Evolutionary conservation across 306 rosid genomes (phyloP), one percentile per base, ranked within the genome.

Genomic region (Lotus japonicus): DNA sequence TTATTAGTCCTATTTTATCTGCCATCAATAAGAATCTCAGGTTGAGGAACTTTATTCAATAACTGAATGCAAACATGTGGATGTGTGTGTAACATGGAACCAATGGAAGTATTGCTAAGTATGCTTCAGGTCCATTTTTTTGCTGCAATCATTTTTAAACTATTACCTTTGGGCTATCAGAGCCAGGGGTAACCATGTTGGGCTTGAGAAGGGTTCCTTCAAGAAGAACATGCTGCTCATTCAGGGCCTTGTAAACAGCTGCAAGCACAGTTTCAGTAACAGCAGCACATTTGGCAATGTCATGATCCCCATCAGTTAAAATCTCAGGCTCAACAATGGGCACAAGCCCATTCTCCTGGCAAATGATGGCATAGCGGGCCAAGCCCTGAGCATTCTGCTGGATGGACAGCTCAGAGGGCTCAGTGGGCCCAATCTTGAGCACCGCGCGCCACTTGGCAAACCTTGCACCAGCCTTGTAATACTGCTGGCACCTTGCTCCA

Each of bases 261-360:
- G 95, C 95, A 54, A 89, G 87, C 51, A 87, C 96, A 15, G 48
- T 74, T 62, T 89, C 95, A 35, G 96, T 92, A 2, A 70, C 95
- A 67, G 95, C 96, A 68, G 98, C 96, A 60, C 90, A 82, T 77
- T 87, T 89, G 57, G 74, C 53, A 15, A 89, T 74, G 80, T 84
- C 89, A 60, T 92, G 98, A 63, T 77, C 1, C 1, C 96, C 98
- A 80, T 89, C 98, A 2, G 96, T 86, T 46, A 92, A 73, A 70
- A 92, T 83, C 81, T 92, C 98, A 15, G 96, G 98, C 81, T 92
- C 96, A 58, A 92, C 96, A 76, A 92, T 87, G 2, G 98, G 98
- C 12, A 92, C 95, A 52, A 89, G 73, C 2, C 98, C 98, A 68
- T 89, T 87, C 87, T 89, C 98, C 83, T 92, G 96, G 76, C 98